These are phyloP conservation scores for Lachnellula cervina DNA, from an alignment of 2,329 filamentous ascomycete species.

Conservation along the genomic window DNA sequence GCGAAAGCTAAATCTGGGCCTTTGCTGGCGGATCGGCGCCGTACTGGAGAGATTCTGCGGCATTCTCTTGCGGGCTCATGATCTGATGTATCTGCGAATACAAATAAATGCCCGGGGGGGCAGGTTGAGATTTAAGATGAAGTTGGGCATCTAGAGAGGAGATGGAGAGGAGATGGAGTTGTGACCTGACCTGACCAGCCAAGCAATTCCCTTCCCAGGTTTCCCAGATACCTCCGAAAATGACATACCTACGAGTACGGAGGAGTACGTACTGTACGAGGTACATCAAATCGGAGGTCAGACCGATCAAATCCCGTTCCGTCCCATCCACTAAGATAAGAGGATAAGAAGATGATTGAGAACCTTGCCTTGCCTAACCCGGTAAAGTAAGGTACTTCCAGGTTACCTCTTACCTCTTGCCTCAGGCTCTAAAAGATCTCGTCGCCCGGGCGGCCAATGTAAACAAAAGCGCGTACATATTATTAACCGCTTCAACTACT, in stretches of 20 bases:
- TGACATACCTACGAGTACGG: too few species aligned
- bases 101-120: neutral
- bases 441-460: neutral
- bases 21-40: constrained; percentile 13
- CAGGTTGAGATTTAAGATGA: neutral
- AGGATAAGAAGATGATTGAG: too few species aligned
- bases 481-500: neutral
- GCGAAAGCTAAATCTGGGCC: constrained; percentile 27
- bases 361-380: too few species aligned
- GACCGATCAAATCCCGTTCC: too few species aligned
- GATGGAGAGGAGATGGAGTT: neutral
- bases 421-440: too few species aligned
- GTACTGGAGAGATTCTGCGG: constrained; percentile 16
- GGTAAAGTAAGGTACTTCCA: too few species aligned
- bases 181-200: neutral
- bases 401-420: too few species aligned
- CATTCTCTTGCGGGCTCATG: constrained; percentile 23
- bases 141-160: neutral
- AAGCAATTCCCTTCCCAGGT: neutral
- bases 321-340: too few species aligned
- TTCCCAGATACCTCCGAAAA: neutral
- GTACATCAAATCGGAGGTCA: too few species aligned
- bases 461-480: constrained; percentile 18
- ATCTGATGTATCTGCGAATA: constrained; percentile 5
- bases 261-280: too few species aligned